Evolutionary conservation across 2,329 filamentous ascomycete genomes (phyloP).

Genomic region (Lecanoromycetidae sp.): DNA sequence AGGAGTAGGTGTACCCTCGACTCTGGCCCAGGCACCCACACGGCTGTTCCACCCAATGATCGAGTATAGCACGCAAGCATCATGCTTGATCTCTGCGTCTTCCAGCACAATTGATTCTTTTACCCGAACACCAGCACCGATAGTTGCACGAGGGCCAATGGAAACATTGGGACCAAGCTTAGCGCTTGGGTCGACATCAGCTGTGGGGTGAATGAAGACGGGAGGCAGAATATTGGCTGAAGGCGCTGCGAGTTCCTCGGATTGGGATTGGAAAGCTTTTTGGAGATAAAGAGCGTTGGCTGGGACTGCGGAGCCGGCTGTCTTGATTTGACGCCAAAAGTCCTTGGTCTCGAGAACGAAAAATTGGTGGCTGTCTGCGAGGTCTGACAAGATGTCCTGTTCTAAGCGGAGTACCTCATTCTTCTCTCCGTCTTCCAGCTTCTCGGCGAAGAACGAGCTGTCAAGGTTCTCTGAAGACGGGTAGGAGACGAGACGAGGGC

Average conservation of each 20-base stretch:
- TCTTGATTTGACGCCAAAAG: slow-evolving; percentile 99
- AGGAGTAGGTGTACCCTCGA: slow-evolving; percentile 86
- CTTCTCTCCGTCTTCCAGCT: slow-evolving; percentile 62
- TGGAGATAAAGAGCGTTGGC: slow-evolving; percentile 94
- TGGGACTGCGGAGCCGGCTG: slow-evolving; percentile 88
- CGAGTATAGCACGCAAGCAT: slow-evolving; percentile 86
- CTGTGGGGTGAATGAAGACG: slow-evolving; percentile 89
- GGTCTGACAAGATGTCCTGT: slow-evolving; percentile 89
- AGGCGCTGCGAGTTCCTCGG: slow-evolving; percentile 67
- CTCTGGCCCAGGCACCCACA: slow-evolving; percentile 93
- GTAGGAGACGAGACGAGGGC: slow-evolving; percentile 85
- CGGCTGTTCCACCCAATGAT: slow-evolving; percentile 97
- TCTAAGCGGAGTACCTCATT: slow-evolving; percentile 87
- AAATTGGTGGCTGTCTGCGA: slow-evolving; percentile 95
- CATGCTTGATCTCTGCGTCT: slow-evolving; percentile 90
- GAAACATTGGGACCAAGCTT: slow-evolving; percentile 96
- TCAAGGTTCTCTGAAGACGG: slow-evolving; percentile 91
- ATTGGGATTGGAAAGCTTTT: slow-evolving; percentile 75
- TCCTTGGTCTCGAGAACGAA: slow-evolving; percentile 98
- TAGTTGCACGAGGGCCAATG: slow-evolving; percentile 72
- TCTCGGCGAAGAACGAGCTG: slow-evolving; percentile 49
- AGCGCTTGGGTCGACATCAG: slow-evolving; percentile 80
- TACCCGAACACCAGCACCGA: slow-evolving; percentile 79
- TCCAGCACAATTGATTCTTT: slow-evolving; percentile 96
- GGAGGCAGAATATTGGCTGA: slow-evolving; percentile 81